These are phyloP conservation scores for Paraurostyla sp. DNA, from an alignment of 73 alveolate genomes.

Conservation along the genomic window DNA sequence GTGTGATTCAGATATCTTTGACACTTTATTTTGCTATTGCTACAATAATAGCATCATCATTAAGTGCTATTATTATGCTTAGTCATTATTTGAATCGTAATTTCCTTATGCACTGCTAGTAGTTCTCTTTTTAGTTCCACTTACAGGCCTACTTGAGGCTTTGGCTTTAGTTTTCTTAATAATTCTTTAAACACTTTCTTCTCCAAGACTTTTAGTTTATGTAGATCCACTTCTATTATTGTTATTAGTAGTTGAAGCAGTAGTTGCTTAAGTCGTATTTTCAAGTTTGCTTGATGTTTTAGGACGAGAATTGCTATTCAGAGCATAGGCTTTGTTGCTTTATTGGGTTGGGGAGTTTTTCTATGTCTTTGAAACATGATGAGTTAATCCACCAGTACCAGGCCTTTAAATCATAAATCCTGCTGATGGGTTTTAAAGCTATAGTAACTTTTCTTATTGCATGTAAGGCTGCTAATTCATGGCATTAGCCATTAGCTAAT, in stretches of 20 bases:
- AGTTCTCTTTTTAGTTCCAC: constrained; percentile 33
- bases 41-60: constrained; percentile 46
- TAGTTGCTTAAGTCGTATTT: not conserved
- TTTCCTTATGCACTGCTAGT: constrained; percentile 18
- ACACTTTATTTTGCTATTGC: constrained; percentile 33
- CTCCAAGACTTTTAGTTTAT: not conserved
- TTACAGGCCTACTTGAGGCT: constrained; percentile 15
- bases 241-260: constrained; percentile 31
- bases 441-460: too few species aligned
- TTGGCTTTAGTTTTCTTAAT: constrained; percentile 28
- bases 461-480: too few species aligned
- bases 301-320: not conserved
- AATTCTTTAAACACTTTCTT: constrained; percentile 39
- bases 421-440: too few species aligned
- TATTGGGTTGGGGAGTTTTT: constrained; percentile 11
- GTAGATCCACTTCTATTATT: too few species aligned
- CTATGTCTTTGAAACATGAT: not conserved
- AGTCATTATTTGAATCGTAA: constrained; percentile 6
- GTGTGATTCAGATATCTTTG: constrained; percentile 18
- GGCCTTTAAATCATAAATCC: too few species aligned
- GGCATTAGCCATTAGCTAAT: not conserved
- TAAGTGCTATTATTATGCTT: not conserved
- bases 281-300: constrained; percentile 29
- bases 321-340: not conserved
- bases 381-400: not conserved